Base-by-base conservation (phyloP, 331 rosid genomes). In the Arachis monticola region DNA sequence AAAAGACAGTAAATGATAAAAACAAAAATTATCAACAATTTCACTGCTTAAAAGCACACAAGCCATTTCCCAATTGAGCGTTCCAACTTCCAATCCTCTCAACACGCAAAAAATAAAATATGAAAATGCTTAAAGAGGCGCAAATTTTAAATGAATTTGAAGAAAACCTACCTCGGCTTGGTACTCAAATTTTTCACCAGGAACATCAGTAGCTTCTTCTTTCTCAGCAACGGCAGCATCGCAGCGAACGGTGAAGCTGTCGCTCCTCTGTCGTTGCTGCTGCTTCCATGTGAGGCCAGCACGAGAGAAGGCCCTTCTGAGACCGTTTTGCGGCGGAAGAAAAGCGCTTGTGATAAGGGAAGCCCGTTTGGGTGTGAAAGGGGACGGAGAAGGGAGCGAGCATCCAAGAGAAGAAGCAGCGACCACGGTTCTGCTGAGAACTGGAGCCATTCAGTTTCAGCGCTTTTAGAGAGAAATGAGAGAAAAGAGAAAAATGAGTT, bases 131-230 rank as follows among this genome's bases (percentile, higher is more conserved):
- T 32, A 77, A 2, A 62, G 41, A 13, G 27, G 46, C 14, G 5
- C 45, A 31, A 5, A 0, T n/a, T 31, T 48, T n/a, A 1, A 74
- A 74, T 2, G 27, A 56, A 45, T 6, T 13, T 6, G 59, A 10
- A 47, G 2, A 61, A 62, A 75, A 45, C 78, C 69, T 83, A 95
- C 99, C 97, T 95, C 99, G 4, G 99, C 99, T 79, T 95, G 99
- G 84, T 95, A 95, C 85, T 95, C 94, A 35, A 83, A 92, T 84
- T 86, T 89, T 74, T 95, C 99, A 8, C 92, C 98, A 51, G 90
- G 76, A 22, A 84, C 8, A 63, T 91, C 93, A 5, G 90, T 73
- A 13, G 90, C 88, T 64, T 90, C 99, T 74, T 89, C 98, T 60
- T 84, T 89, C 64, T 95, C 98, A 0, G 93, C 98, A 9, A 95